Conservation (phyloP, 2,329 filamentous ascomycete species). For the Sarocladiaceae sp. region DNA sequence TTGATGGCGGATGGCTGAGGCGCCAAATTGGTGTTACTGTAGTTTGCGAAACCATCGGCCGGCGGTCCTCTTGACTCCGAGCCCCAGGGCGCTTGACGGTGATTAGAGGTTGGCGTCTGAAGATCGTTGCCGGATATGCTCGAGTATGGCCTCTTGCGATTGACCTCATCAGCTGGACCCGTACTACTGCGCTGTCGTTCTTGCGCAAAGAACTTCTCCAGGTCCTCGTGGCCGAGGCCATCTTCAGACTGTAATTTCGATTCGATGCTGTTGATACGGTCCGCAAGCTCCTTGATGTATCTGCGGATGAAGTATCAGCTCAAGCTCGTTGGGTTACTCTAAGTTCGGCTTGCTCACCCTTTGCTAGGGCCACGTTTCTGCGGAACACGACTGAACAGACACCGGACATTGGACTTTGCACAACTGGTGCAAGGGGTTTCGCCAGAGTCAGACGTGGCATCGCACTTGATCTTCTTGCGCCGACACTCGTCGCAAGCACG, state of each 20-base stretch:
- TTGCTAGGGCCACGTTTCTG: slow-evolving; percentile 88
- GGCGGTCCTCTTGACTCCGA: slow-evolving; percentile 41
- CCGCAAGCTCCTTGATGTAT: slow-evolving; percentile 88
- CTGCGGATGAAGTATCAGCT: slow-evolving; percentile 31
- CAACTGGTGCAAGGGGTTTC: slow-evolving; percentile 77
- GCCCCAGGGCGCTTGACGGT: slow-evolving; percentile 39
- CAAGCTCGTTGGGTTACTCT: background rate
- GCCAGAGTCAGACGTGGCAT: slow-evolving; percentile 68
- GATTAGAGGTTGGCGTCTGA: slow-evolving; percentile 29
- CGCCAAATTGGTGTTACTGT: slow-evolving; percentile 36
- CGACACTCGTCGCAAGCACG: slow-evolving; percentile 85
- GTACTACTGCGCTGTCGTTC: slow-evolving; percentile 15
- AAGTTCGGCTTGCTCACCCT: slow-evolving; percentile 46
- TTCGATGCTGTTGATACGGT: slow-evolving; percentile 76
- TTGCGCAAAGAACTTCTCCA: slow-evolving; percentile 35
- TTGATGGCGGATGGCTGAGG: slow-evolving; percentile 37
- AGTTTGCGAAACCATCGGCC: slow-evolving; percentile 26
- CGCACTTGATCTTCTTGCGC: slow-evolving; percentile 85
- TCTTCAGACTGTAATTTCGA: slow-evolving; percentile 60
- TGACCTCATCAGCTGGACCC: slow-evolving; percentile 20
- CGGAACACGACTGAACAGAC: slow-evolving; percentile 79
- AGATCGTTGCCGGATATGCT: slow-evolving; percentile 38
- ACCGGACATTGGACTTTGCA: slow-evolving; percentile 65
- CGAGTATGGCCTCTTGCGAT: slow-evolving; percentile 42
- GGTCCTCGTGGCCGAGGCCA: slow-evolving; percentile 35